Conservation (phyloP, 2,329 filamentous ascomycete species). For the Colletotrichum kahawae region DNA sequence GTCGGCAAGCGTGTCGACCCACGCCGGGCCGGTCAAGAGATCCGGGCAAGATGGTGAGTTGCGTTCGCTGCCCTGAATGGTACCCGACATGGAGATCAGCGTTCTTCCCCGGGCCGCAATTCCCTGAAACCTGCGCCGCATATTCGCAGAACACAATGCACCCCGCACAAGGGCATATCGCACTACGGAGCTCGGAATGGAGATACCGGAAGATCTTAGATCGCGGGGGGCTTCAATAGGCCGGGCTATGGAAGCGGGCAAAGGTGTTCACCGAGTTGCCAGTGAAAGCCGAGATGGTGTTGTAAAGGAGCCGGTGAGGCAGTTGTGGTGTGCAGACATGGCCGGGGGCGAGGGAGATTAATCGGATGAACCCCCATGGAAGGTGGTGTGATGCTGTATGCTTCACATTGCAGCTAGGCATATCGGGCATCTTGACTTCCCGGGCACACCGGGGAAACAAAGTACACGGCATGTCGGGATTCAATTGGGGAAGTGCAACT, state of each 20-base stretch:
- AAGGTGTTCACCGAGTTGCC: not conserved
- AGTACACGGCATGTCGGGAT: not conserved
- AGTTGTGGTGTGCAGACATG: not conserved
- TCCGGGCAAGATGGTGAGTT: not conserved
- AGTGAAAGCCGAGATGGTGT: not conserved
- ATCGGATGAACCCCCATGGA: constrained; percentile 1
- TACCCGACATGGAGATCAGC: not conserved
- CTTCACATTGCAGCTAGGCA: not conserved
- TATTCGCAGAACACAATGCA: not conserved
- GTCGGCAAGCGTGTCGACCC: not conserved
- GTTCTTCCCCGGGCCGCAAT: not conserved
- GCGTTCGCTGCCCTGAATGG: not conserved
- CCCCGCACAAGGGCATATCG: not conserved
- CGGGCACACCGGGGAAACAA: not conserved
- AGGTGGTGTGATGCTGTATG: not conserved
- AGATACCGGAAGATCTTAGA: constrained; percentile 1
- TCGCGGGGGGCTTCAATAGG: not conserved
- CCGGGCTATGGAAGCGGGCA: not conserved
- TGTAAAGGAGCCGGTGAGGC: not conserved
- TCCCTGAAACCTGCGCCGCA: not conserved
- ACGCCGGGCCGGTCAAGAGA: not conserved
- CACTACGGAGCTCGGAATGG: not conserved
- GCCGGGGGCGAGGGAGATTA: not conserved
- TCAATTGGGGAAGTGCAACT: not conserved
- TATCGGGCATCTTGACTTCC: not conserved